Conservation (phyloP, 305 asterid genomes). For the Plantago coronopus region DNA sequence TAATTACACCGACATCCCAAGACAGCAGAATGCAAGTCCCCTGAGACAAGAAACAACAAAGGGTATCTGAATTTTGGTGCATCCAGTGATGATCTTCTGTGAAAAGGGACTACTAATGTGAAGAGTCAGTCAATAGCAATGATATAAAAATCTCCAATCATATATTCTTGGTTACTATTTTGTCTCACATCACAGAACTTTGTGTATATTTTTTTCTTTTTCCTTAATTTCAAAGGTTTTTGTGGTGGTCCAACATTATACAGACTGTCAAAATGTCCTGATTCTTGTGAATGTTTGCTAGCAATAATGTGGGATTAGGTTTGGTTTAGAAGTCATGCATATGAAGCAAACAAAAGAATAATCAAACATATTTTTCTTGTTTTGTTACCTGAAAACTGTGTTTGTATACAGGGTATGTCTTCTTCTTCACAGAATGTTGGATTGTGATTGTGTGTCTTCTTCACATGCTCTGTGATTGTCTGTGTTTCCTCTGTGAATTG, state of each 20-base stretch:
- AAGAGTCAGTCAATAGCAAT: slow-evolving; percentile 38
- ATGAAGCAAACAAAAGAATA: slow-evolving; percentile 7
- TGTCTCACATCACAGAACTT: slow-evolving; percentile 47
- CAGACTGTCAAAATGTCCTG: slow-evolving; percentile 66
- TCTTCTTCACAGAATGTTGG: slow-evolving; percentile 41
- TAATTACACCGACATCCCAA: slow-evolving; percentile 13
- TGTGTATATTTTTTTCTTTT: slow-evolving; percentile 22
- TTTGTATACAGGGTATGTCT: slow-evolving; percentile 21
- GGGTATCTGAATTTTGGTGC: slow-evolving; percentile 36
- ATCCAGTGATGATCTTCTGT: slow-evolving; percentile 46
- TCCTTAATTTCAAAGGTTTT: slow-evolving; percentile 24
- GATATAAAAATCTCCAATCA: slow-evolving; percentile 31
- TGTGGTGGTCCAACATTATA: slow-evolving; percentile 44
- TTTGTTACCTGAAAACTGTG: slow-evolving; percentile 27
- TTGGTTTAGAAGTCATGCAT: slow-evolving; percentile 26
- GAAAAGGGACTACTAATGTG: slow-evolving; percentile 24
- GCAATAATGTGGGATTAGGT: slow-evolving; percentile 37
- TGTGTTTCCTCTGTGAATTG: slow-evolving; percentile 30
- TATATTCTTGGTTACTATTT: slow-evolving; percentile 27
- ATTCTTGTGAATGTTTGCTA: slow-evolving; percentile 45
- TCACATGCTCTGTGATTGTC: slow-evolving; percentile 30
- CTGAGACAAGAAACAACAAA: slow-evolving; percentile 26
- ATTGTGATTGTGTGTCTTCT: slow-evolving; percentile 27
- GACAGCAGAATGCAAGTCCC: slow-evolving; percentile 12
- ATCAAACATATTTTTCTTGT: neutral